Percentiles rank a stretch among this genome's conserved stretches.
Evolutionary conservation across 768 basidiomycete genomes (phyloP).

Genomic region (Rhodocollybia butyracea): DNA sequence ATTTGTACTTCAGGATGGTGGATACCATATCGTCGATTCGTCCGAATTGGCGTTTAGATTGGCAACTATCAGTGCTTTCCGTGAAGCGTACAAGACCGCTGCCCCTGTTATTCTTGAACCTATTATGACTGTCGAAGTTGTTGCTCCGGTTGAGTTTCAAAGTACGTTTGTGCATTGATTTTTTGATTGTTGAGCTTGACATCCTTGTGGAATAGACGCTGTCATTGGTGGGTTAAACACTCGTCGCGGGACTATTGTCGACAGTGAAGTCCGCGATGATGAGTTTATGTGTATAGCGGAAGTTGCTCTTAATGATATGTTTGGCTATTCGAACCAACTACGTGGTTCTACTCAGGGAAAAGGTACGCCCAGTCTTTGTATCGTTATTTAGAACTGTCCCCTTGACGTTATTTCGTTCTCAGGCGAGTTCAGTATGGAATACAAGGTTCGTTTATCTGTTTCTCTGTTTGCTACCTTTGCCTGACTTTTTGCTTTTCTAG

Average conservation of each 20-base stretch:
- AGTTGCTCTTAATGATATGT: slow-evolving; percentile 97
- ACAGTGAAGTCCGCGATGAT: slow-evolving; percentile 95
- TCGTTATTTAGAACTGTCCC: background rate
- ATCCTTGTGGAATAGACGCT: slow-evolving; percentile 42
- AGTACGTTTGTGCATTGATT: slow-evolving; percentile 35
- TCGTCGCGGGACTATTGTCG: slow-evolving; percentile 89
- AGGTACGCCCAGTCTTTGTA: slow-evolving; percentile 32
- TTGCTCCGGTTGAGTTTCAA: slow-evolving; percentile 96
- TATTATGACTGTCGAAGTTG: slow-evolving; percentile 98
- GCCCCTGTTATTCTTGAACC: slow-evolving; percentile 88
- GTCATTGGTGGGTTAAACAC: slow-evolving; percentile 95
- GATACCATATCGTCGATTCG: slow-evolving; percentile 91
- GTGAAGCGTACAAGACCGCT: slow-evolving; percentile 79
- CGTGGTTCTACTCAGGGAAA: slow-evolving; percentile 97
- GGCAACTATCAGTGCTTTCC: slow-evolving; percentile 88
- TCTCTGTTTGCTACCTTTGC: background rate
- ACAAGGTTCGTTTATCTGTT: slow-evolving; percentile 48
- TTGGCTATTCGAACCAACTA: slow-evolving; percentile 91
- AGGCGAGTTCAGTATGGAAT: slow-evolving; percentile 80
- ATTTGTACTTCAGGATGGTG: slow-evolving; percentile 89
- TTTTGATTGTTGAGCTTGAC: too few relatives aligned
- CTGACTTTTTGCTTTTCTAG: slow-evolving; percentile 30
- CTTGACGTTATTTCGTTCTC: background rate
- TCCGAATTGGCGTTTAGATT: slow-evolving; percentile 94
- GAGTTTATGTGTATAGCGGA: slow-evolving; percentile 92